A percentile compares a stretch with the other conserved stretches of the same genome.
Conservation (phyloP, 139 green algal genomes). For the Chlamydomonas incerta region DNA sequence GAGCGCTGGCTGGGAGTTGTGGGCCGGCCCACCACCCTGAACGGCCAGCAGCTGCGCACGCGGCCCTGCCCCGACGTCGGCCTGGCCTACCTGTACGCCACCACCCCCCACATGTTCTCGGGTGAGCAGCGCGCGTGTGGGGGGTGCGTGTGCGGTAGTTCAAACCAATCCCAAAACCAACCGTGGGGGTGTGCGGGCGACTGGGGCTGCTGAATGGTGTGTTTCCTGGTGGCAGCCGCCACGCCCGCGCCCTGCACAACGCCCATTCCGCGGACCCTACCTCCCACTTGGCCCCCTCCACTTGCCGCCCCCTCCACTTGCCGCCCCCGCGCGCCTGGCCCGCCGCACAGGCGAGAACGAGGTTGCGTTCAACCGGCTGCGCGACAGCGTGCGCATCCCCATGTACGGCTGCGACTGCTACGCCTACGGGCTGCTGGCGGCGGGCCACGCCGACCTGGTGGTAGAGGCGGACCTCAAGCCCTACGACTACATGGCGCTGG, state of each 20-base stretch:
- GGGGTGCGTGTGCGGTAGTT: no score
- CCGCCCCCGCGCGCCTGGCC: no score
- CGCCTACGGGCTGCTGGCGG: slow-evolving; percentile 95
- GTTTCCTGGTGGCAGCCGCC: no score
- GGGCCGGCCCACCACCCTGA: slow-evolving; percentile 87
- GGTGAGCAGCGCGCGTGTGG: no score
- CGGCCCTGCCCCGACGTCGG: slow-evolving; percentile 59
- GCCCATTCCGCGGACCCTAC: no score
- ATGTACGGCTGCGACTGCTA: slow-evolving; percentile 99
- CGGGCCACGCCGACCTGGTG: slow-evolving; percentile 90
- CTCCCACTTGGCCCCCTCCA: no score
- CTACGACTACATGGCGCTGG: slow-evolving; percentile 98
- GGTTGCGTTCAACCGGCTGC: slow-evolving; percentile 77
- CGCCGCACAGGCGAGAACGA: slow-evolving; percentile 64
- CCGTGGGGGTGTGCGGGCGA: no score
- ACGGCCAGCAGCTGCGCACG: slow-evolving; percentile 75
- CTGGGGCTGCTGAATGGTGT: no score
- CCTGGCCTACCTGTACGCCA: slow-evolving; percentile 72
- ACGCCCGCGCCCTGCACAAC: no score
- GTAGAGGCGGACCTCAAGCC: slow-evolving; percentile 96
- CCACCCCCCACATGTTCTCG: slow-evolving; percentile 95
- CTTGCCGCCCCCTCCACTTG: no score
- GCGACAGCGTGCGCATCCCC: slow-evolving; percentile 80
- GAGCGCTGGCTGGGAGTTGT: slow-evolving; percentile 95
- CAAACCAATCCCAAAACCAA: no score